Conservation (phyloP, 495 filamentous ascomycete species). For the Xylaria acuta region DNA sequence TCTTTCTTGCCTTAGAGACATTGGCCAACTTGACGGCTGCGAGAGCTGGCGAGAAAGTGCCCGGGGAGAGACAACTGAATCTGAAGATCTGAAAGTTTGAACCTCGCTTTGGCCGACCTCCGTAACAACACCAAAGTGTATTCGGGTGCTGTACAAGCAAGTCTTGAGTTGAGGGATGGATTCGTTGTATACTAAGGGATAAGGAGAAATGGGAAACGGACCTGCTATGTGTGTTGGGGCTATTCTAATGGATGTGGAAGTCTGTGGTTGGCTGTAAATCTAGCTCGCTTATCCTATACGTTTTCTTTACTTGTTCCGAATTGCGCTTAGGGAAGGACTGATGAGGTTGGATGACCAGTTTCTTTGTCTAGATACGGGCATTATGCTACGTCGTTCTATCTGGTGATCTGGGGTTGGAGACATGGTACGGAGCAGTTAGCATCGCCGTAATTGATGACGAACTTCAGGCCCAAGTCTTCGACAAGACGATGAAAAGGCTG, state of each 20-base stretch:
- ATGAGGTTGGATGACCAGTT: not conserved
- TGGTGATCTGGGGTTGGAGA: not conserved
- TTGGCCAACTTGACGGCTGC: conserved; percentile 19
- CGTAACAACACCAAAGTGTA: not conserved
- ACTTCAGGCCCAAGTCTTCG: not conserved
- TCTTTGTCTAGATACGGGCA: not conserved
- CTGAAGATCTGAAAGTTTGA: conserved; percentile 5
- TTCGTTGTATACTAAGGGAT: not conserved
- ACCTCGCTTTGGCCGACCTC: no score
- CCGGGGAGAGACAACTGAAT: not conserved
- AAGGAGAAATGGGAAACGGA: not conserved
- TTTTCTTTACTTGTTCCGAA: not conserved
- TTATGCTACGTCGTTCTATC: not conserved
- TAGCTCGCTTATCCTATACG: not conserved
- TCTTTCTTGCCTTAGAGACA: conserved; percentile 11
- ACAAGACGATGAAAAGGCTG: not conserved
- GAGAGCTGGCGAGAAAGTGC: not conserved
- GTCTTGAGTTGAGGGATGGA: not conserved
- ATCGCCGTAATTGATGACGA: not conserved
- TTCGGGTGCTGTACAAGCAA: not conserved
- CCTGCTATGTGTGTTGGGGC: not conserved
- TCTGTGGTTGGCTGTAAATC: not conserved
- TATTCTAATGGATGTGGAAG: not conserved
- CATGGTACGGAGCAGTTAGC: not conserved
- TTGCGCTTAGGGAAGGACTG: not conserved